These are phyloP conservation scores for Stephanodiscus triporus DNA, from an alignment of 108 stramenopile species.

Conservation along the genomic window DNA sequence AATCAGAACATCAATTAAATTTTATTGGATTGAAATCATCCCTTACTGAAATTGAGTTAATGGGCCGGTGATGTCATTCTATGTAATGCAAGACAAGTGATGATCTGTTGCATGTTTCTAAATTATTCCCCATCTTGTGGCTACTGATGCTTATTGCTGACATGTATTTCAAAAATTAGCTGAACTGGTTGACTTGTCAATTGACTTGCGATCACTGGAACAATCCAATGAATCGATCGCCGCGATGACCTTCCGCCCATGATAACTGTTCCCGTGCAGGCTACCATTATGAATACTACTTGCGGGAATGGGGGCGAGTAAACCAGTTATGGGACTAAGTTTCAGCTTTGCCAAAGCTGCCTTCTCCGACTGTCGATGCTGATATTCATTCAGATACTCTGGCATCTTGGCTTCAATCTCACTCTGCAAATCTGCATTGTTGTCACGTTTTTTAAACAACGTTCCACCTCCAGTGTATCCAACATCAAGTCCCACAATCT, in stretches of 20 bases:
- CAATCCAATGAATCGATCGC: conserved; percentile 10
- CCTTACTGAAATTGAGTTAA: too few species aligned
- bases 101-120: too few species aligned
- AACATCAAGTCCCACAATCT: conserved; percentile 74
- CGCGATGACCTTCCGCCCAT: conserved; percentile 7
- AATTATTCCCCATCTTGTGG: background rate
- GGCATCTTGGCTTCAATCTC: conserved; percentile 21
- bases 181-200: background rate
- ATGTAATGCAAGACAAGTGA: too few species aligned
- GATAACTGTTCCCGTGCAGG: conserved; percentile 6
- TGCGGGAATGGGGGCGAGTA: background rate
- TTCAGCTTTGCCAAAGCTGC: background rate
- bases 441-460: conserved; percentile 13
- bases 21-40: too few species aligned
- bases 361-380: conserved; percentile 26
- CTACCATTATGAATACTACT: conserved; percentile 8
- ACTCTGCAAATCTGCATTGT: conserved; percentile 29
- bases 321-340: background rate
- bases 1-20: too few species aligned
- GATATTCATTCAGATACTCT: conserved; percentile 32
- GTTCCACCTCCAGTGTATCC: conserved; percentile 62
- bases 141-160: background rate
- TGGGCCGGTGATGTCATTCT: too few species aligned
- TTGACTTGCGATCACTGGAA: background rate
- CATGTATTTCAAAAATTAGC: background rate